A percentile compares a stretch with the other conserved stretches of the same genome.
Evolutionary conservation across 2,329 filamentous ascomycete genomes (phyloP).

Genomic region (Arachnopeziza araneosa): DNA sequence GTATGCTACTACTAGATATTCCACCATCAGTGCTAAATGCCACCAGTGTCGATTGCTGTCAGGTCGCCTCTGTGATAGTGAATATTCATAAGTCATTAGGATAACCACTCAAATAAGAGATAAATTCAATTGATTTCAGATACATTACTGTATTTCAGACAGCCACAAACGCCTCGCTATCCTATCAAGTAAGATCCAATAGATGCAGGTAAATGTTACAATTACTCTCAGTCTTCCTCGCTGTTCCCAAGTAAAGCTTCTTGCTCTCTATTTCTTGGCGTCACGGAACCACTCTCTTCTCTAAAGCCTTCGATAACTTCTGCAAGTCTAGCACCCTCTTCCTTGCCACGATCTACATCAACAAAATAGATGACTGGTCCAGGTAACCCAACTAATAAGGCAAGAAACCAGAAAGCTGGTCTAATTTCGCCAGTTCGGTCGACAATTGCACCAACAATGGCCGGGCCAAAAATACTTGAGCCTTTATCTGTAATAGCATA

Average conservation of each 20-base stretch:
- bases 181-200: neutral
- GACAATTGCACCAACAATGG: slow-evolving; percentile 89
- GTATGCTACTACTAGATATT: too few species aligned
- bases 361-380: slow-evolving; percentile 81
- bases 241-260: neutral
- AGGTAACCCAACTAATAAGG: slow-evolving; percentile 75
- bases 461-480: slow-evolving; percentile 86
- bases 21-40: too few species aligned
- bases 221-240: neutral
- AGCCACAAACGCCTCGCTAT: neutral
- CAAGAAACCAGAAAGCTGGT: slow-evolving; percentile 89
- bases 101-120: too few species aligned
- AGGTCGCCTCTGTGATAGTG: too few species aligned
- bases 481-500: slow-evolving; percentile 98
- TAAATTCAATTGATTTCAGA: neutral
- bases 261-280: neutral
- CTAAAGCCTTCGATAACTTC: slow-evolving; percentile 46
- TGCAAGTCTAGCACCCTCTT: slow-evolving; percentile 61
- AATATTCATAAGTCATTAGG: too few species aligned
- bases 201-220: neutral
- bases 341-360: slow-evolving; percentile 72
- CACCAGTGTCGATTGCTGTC: too few species aligned
- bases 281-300: neutral
- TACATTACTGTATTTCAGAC: neutral
- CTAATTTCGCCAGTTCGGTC: slow-evolving; percentile 76